phyloP scores from a whole-genome alignment of 768 basidiomycete genomes.

The Leccinellum rugosiceps region DNA sequence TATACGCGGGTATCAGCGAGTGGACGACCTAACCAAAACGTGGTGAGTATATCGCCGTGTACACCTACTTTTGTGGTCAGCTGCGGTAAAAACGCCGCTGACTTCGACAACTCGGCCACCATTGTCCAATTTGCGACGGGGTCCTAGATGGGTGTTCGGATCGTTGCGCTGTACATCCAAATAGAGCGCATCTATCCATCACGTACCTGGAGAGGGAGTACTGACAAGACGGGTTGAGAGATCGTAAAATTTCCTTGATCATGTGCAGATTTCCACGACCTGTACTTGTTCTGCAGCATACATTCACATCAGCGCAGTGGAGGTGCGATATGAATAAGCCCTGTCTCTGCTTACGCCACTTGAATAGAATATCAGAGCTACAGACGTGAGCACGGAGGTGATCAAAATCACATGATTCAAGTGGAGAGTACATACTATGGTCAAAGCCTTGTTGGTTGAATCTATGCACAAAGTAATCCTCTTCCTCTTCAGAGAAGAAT shows the following conservation, averaged over 20 bases:
- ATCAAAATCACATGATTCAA: background rate
- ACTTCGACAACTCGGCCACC: constrained; percentile 27
- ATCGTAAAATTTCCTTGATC: constrained; percentile 44
- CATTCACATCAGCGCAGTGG: background rate
- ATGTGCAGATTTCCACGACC: constrained; percentile 36
- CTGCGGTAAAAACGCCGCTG: constrained; percentile 33
- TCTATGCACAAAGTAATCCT: constrained; percentile 68
- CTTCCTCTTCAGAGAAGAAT: constrained; percentile 58
- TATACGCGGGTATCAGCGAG: constrained; percentile 33
- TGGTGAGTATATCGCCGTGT: background rate
- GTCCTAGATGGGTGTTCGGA: constrained; percentile 21
- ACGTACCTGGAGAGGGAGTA: constrained; percentile 39
- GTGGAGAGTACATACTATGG: constrained; percentile 45
- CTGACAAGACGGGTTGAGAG: constrained; percentile 38
- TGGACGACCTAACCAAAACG: constrained; percentile 23
- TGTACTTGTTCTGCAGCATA: constrained; percentile 35
- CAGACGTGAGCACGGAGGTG: background rate
- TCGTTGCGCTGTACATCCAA: background rate
- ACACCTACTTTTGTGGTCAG: constrained; percentile 33
- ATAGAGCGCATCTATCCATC: background rate
- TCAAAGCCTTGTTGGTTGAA: constrained; percentile 56
- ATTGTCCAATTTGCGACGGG: constrained; percentile 44
- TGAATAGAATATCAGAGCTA: constrained; percentile 68
- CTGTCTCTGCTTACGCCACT: constrained; percentile 36
- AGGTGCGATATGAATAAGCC: background rate